Base-by-base conservation (phyloP, 768 basidiomycete species). In the Amanita rimosa region DNA sequence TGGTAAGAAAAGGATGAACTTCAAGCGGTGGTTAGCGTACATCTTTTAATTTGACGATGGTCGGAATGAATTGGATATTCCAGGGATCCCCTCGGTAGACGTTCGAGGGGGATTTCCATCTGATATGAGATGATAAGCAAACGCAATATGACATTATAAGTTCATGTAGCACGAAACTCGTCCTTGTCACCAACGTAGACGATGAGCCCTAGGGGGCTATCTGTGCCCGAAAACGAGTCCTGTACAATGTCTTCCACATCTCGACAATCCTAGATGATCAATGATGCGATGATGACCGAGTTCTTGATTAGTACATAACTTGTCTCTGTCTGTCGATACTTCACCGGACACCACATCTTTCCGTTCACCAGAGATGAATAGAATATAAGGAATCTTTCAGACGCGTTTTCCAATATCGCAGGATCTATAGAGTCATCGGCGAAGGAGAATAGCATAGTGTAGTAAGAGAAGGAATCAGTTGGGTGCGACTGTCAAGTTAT, bases 321-420 rank as follows among this genome's bases (percentile, higher is more conserved):
- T 2, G 8, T 24, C 21, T 31, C 51, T 22, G 49, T 47, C 29
- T 11, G 29, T 31, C 29, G 10, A 31, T 69, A 72, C 41, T 26
- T 38, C 55, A 87, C 85, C 21, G 81, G 75, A 58, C 85, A 88
- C 85, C 86, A 88, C 58, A 80, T 62, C 47, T 66, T 60, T 22
- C 79, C 83, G 50, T 76, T 69, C 1, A 78, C 72, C 44, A 79
- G 67, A 16, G 82, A 85, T 8, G 85, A 74, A 53, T 81, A 86
- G 60, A 88, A 85, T n/a, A 89, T 65, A 22, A 86, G 47, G 51
- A 72, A 85, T 13, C 67, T 58, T 36, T 79, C 76, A n/a, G 70
- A 63, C 8, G 66, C 68, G 26, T 64, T 58, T 48, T 62, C 54
- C 17, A 78, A 63, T 2, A 68, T 63, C 22, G 51, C 46, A 24